phyloP scores from a whole-genome alignment of 1,139 yeast genomes.

The Sugiyamaella neomexicana region DNA sequence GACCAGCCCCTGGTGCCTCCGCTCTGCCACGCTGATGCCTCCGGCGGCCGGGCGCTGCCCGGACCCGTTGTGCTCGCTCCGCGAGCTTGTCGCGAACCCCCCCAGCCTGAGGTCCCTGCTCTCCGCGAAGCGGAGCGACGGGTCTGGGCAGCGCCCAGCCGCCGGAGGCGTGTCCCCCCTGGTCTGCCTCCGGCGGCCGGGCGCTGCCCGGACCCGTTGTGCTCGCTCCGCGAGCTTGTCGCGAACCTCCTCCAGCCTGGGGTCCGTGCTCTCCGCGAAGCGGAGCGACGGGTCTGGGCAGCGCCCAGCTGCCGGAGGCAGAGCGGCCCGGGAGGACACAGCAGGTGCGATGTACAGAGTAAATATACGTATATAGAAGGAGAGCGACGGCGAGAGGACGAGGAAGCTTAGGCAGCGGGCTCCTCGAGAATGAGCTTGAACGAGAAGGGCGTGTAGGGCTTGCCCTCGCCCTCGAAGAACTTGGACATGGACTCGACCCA shows the following conservation, averaged over 20 bases:
- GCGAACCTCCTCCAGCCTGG: neutral
- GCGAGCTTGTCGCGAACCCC: too few relatives aligned
- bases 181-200: constrained; percentile 11
- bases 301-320: constrained; percentile 16
- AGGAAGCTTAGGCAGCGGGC: neutral
- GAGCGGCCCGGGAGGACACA: neutral
- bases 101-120: neutral
- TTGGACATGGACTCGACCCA: constrained; percentile 99
- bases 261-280: neutral
- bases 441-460: constrained; percentile 79
- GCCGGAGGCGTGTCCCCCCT: too few relatives aligned
- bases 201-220: constrained; percentile 6
- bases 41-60: too few relatives aligned
- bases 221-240: neutral
- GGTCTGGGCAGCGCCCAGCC: too few relatives aligned
- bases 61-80: too few relatives aligned
- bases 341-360: too few relatives aligned
- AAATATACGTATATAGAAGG: too few relatives aligned
- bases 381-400: neutral
- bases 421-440: constrained; percentile 41
- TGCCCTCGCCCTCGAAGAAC: constrained; percentile 94
- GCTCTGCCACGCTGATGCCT: too few relatives aligned
- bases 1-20: too few relatives aligned
- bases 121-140: neutral
- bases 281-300: constrained; percentile 7